Base-by-base conservation (phyloP, 768 basidiomycete genomes). In the Psilocybe subaeruginosa region DNA sequence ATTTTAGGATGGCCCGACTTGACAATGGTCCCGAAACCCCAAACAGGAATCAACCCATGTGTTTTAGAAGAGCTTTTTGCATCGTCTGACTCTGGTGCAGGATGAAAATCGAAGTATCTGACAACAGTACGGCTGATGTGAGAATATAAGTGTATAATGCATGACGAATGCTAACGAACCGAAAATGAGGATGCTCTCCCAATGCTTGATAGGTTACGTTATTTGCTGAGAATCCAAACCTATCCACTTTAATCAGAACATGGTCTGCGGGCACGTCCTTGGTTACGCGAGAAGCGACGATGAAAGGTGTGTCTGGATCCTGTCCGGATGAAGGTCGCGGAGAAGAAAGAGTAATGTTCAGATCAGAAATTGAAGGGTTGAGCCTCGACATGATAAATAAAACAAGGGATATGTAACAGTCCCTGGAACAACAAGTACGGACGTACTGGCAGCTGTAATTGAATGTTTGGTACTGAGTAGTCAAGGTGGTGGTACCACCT, bases 141-240 rank as follows among this genome's bases (percentile, higher is more conserved):
- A 11, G 3, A 37, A 27, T 56, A 19, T 11, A 3, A 14, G 8
- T 17, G 11, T 45, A 16, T n/a, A 35, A 17, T 8, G 47, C 14
- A 45, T 33, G 14, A 17, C 5, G 14, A 41, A 50, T 12, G 27
- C 16, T 17, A 29, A 30, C 73, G n/a, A 49, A 80, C 82, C 80
- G 71, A 59, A 82, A 83, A 57, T 82, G 81, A 1, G 83, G 76
- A 56, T 82, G 78, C 58, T 83, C 83, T n/a, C 74, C 75, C 2
- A 80, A 67, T 7, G 83, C 80, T 66, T 90, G 87, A 69, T 90
- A 90, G 14, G 89, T 88, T 17, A 90, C 63, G 65, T 90, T 90
- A 69, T 90, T 90, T 45, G 88, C 81, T 30, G 87, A 88, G 70
- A 86, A 90, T 3, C 89, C 89, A 67, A 90, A 90, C 16, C 84